Conservation (phyloP, 2,329 filamentous ascomycete species). For the Pseudogymnoascus sp. region DNA sequence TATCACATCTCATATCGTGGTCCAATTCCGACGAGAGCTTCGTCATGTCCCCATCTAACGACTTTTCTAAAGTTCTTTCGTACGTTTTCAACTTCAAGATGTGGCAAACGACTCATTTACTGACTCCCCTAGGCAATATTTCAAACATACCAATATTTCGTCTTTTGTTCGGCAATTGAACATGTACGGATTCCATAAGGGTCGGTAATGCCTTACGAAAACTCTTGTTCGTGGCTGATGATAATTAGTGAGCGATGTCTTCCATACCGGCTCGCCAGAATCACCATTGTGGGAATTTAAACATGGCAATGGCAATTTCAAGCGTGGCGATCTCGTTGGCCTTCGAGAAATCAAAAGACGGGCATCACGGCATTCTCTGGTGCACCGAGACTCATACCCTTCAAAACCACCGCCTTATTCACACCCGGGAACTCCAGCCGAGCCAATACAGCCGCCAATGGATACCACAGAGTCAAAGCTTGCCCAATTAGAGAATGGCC, state of each 20-base stretch:
- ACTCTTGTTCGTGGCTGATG: conserved; percentile 13
- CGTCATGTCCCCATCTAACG: conserved; percentile 94
- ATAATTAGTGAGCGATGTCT: conserved; percentile 83
- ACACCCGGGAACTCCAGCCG: conserved; percentile 76
- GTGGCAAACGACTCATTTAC: conserved; percentile 14
- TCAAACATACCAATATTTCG: conserved; percentile 98
- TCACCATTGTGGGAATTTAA: conserved; percentile 98
- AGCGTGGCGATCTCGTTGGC: conserved; percentile 83
- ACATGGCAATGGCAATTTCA: conserved; percentile 95
- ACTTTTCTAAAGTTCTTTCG: conserved; percentile 97
- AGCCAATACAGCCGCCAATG: conserved; percentile 61
- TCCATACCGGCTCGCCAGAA: conserved; percentile 89
- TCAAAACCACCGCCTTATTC: conserved; percentile 62
- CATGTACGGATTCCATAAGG: conserved; percentile 99
- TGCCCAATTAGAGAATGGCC: conserved; percentile 65
- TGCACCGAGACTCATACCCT: conserved; percentile 84
- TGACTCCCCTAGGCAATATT: conserved; percentile 68
- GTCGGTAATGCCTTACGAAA: conserved; percentile 39
- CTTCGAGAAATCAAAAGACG: conserved; percentile 92
- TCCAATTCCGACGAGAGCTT: conserved; percentile 91
- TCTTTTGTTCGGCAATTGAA: conserved; percentile 97
- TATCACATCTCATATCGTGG: conserved; percentile 96
- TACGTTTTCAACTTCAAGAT: conserved; percentile 43
- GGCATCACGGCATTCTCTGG: conserved; percentile 84
- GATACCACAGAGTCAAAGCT: conserved; percentile 73